Conservation (phyloP, 2,329 filamentous ascomycete genomes). For the Verruconis gallopava region DNA sequence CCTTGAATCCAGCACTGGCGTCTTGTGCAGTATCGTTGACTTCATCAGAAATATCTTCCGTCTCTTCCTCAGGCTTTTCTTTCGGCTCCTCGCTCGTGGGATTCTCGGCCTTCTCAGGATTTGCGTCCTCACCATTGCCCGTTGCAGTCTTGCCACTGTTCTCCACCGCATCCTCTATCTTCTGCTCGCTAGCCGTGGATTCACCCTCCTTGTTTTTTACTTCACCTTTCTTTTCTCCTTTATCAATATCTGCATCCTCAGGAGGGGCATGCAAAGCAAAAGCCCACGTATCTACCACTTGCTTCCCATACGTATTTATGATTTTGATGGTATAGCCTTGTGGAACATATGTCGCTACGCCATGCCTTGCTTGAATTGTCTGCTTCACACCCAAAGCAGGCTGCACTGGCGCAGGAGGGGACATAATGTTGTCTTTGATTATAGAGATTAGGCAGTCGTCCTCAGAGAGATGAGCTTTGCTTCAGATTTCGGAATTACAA, state of each 20-base stretch:
- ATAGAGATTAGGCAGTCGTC: too few relatives aligned
- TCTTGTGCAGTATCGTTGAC: not conserved
- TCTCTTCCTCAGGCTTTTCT: conserved; percentile 8
- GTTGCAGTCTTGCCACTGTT: conserved; percentile 19
- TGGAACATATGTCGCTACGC: conserved; percentile 38
- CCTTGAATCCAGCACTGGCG: not conserved
- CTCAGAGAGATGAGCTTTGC: too few relatives aligned
- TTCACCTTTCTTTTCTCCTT: conserved; percentile 11
- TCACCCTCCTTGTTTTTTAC: conserved; percentile 13
- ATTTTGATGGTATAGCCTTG: conserved; percentile 36
- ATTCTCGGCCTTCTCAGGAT: not conserved
- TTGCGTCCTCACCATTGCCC: conserved; percentile 15
- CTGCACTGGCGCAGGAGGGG: not conserved
- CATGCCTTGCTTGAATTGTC: conserved; percentile 36
- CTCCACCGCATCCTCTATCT: conserved; percentile 10
- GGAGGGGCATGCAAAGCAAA: conserved; percentile 35
- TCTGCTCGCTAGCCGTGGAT: conserved; percentile 9
- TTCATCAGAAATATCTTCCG: not conserved
- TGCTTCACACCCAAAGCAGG: conserved; percentile 21
- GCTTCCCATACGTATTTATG: conserved; percentile 37
- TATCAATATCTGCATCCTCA: conserved; percentile 11
- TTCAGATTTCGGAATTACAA: too few relatives aligned
- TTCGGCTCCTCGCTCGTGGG: conserved; percentile 1
- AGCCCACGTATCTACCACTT: conserved; percentile 37
- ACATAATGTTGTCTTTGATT: too few relatives aligned